Base-by-base conservation (phyloP, 345 rosid species). In the Salix purpurea region DNA sequence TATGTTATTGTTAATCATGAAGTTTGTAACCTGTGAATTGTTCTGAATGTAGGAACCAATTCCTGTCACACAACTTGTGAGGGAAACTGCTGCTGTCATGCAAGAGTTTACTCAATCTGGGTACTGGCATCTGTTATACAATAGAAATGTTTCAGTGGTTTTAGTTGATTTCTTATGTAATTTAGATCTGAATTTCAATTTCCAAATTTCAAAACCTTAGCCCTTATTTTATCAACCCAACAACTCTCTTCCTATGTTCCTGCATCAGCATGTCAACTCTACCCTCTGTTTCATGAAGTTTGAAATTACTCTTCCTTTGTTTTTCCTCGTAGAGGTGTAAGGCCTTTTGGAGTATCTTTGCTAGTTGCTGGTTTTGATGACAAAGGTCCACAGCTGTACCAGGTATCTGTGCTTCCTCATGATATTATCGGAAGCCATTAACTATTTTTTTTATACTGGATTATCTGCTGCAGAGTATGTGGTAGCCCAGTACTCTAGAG, bases 1-100 rank as follows among this genome's bases (percentile, higher is more conserved):
- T 30, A 18, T 64, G 2, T 64, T 64, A 16, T 64, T 64, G 67
- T 64, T 64, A 28, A 64, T 28, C 9, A 10, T 26, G 67, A 64
- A 28, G 61, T 30, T 39, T 54, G 54, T 37, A 67, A 52, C 26
- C 21, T 52, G 28, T 64, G 37, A 28, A 64, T 12, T 69, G 34
- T 76, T 67, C 2, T 56, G 24, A 11, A 72, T 78, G 32, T 83
- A 95, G 99, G 99, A 95, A 83, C 93, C 97, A 65, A 93, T 95
- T 73, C 99, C 99, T n/a, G 97, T 95, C 70, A 93, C 97, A 9
- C 99, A 95, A 81, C 95, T 95, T 72, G 99, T 93, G 62, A 89
- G 99, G 88, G 99, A 95, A 84, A 93, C 94, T 56, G 97, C 99
- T 13, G 93, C 99, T 83, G 99, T 93, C 70, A 95, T 95, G 97